Base-by-base conservation (phyloP, 1,139 yeast species). In the Meyerozyma athensensis region DNA sequence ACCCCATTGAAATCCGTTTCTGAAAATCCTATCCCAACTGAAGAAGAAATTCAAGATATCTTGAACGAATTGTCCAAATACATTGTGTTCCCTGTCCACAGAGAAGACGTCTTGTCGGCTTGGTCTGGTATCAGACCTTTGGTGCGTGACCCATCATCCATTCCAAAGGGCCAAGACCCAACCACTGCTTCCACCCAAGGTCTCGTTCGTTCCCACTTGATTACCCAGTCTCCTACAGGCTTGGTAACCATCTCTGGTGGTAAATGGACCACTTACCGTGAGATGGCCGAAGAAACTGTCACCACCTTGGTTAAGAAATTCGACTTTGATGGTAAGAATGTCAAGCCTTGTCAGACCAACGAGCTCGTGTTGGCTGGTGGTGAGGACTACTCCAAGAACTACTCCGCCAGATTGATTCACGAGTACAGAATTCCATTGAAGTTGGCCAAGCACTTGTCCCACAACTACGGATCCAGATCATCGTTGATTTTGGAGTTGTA, bases 61-160 rank as follows among this genome's bases (percentile, higher is more conserved):
- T 73, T 90, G 61, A 75, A 77, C 50, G 97, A 90, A 63, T 75
- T 90, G 59, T 92, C 86, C 65, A 87, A 85, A 63, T 90, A 90
- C 65, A 78, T 90, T 51, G 86, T 82, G 54, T 82, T 90, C 73
- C 89, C 89, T 36, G 95, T 90, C 39, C 76, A 84, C 54, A 77
- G 96, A 65, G 87, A 82, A 45, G 97, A 90, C 56, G 96, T 90
- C 32, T 73, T 86, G 50, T 84, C 94, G 54, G 96, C 97, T 39
- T 90, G 97, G 97, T 81, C 95, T 39, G 97, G 97, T 63, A 86
- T 90, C 54, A 78, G 97, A 62, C 97, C 97, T 14, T 78, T 90
- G 56, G 97, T 87, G 33, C 81, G 86, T 60, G 95, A 89, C 59
- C 97, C 97, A 41, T 67, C 80, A 45, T 71, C 68, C 44, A 63